Percentiles rank a stretch among this genome's conserved stretches.
Evolutionary conservation across 2,329 filamentous ascomycete genomes (phyloP).

Genomic region (Scortechinia acanthostroma): DNA sequence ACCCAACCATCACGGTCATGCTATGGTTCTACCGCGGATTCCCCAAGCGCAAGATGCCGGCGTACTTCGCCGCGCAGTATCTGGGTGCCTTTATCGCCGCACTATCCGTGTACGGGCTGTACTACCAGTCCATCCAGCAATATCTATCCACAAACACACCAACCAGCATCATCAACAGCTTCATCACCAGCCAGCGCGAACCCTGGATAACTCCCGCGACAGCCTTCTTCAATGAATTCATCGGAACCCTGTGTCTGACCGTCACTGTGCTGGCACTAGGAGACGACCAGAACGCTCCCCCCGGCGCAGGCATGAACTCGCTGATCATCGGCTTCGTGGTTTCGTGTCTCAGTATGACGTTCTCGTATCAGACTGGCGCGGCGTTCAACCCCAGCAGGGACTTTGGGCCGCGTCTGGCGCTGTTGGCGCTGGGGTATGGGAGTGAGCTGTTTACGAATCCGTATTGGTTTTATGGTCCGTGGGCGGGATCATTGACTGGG

Average conservation of each 20-base stretch:
- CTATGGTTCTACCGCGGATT: constrained; percentile 41
- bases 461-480: constrained; percentile 37
- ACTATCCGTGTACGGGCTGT: constrained; percentile 34
- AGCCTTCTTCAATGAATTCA: constrained; percentile 37
- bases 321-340: constrained; percentile 36
- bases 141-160: constrained; percentile 9
- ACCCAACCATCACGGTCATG: constrained; percentile 31
- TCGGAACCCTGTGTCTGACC: constrained; percentile 28
- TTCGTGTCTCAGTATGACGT: constrained; percentile 21
- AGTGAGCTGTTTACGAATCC: constrained; percentile 26
- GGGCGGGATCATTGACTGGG: constrained; percentile 23
- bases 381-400: constrained; percentile 39
- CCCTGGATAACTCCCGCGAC: constrained; percentile 22
- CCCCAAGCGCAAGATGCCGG: constrained; percentile 36
- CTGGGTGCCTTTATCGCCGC: constrained; percentile 39
- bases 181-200: constrained; percentile 33
- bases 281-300: constrained; percentile 34
- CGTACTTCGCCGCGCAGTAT: constrained; percentile 41
- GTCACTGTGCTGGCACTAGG: constrained; percentile 32
- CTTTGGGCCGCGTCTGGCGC: constrained; percentile 36
- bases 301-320: constrained; percentile 40
- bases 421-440: constrained; percentile 33
- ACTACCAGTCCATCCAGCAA: constrained; percentile 23
- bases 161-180: constrained; percentile 23
- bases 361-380: constrained; percentile 35